These are phyloP conservation scores for Erysimum cheiri DNA, from an alignment of 441 rosid species.

Conservation along the genomic window DNA sequence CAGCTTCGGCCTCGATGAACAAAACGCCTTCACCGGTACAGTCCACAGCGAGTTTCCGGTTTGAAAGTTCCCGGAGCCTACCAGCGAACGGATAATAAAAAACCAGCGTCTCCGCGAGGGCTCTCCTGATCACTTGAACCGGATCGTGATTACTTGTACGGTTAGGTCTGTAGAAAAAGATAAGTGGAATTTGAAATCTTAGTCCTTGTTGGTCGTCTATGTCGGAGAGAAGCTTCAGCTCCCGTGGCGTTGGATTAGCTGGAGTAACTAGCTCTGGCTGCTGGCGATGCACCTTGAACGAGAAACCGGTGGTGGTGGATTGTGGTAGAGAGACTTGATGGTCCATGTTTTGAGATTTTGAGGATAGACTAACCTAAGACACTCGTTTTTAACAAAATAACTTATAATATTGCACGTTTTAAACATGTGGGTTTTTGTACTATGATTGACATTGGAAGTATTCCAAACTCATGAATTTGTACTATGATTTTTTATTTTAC, in stretches of 20 bases:
- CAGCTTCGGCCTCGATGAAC: conserved; percentile 50
- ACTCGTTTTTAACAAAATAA: too few relatives aligned
- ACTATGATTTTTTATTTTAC: too few relatives aligned
- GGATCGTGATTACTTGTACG: conserved; percentile 37
- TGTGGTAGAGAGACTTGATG: conserved; percentile 25
- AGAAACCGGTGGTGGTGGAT: conserved; percentile 26
- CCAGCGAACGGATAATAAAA: conserved; percentile 18
- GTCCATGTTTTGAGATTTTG: conserved; percentile 28
- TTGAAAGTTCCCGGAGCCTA: conserved; percentile 36
- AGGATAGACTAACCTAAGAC: not conserved
- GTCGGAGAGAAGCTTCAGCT: conserved; percentile 47
- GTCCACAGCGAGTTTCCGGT: conserved; percentile 46
- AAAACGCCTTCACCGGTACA: conserved; percentile 48
- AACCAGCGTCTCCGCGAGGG: not conserved
- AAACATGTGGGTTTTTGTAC: too few relatives aligned
- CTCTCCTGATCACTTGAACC: conserved; percentile 20
- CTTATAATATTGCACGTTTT: too few relatives aligned
- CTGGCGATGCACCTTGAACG: conserved; percentile 41
- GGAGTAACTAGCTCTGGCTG: conserved; percentile 46
- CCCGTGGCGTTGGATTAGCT: conserved; percentile 46
- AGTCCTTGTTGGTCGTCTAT: conserved; percentile 51
- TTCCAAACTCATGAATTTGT: too few relatives aligned
- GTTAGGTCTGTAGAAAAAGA: conserved; percentile 42
- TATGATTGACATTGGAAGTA: too few relatives aligned
- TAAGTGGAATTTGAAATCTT: conserved; percentile 41